phyloP scores from a whole-genome alignment of 257 asterid genomes.

The Coffea canephora region DNA sequence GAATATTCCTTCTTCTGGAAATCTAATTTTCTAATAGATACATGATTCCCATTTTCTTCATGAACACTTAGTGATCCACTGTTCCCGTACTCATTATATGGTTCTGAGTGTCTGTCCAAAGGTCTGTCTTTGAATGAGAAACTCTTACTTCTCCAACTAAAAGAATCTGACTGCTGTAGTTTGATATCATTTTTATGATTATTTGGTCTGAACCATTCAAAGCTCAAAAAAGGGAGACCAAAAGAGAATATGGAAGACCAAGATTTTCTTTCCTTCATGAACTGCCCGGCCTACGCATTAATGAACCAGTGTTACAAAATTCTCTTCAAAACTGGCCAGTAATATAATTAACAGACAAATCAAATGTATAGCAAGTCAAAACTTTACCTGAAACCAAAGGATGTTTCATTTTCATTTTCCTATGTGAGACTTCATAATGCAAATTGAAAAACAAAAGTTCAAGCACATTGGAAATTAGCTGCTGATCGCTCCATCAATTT shows the following conservation, averaged over 20 bases:
- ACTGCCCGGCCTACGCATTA: constrained; percentile 57
- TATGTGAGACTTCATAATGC: not conserved
- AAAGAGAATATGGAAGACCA: constrained; percentile 51
- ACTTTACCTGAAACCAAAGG: not conserved
- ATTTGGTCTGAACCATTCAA: constrained; percentile 47
- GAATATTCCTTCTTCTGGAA: constrained; percentile 13
- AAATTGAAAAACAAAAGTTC: not conserved
- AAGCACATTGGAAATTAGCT: not conserved
- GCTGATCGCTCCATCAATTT: not conserved
- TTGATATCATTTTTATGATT: constrained; percentile 32
- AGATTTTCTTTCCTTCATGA: constrained; percentile 59
- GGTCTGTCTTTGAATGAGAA: constrained; percentile 68
- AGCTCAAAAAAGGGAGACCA: constrained; percentile 56
- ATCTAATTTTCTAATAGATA: constrained; percentile 15
- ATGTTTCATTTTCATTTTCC: not conserved
- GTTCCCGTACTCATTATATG: constrained; percentile 24
- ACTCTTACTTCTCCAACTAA: constrained; percentile 67
- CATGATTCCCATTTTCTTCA: constrained; percentile 26
- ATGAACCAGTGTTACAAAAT: constrained; percentile 34
- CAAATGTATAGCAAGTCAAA: not conserved
- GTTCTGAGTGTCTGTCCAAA: constrained; percentile 45
- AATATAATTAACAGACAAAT: not conserved
- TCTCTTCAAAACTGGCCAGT: constrained; percentile 5
- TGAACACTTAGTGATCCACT: constrained; percentile 18
- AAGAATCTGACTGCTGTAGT: constrained; percentile 49